Evolutionary conservation across 1,284 basidiomycete genomes (phyloP).

Genomic region (Trametes versicolor): DNA sequence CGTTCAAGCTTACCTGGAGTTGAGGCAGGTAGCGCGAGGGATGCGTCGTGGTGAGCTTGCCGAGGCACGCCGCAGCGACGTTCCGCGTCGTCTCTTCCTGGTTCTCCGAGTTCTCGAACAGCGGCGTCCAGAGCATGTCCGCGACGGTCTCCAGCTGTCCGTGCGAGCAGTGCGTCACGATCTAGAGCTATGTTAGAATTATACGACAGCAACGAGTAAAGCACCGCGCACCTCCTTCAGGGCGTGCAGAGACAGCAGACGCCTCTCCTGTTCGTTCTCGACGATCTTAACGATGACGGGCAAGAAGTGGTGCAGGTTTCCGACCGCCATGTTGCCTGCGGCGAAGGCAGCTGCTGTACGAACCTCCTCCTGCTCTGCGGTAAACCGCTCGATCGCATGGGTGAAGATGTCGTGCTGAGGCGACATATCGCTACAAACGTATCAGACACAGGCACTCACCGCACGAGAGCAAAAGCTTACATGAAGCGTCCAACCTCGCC

Average conservation of each 20-base stretch:
- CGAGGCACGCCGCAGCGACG: conserved; percentile 96
- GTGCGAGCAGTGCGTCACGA: conserved; percentile 90
- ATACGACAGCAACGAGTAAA: background rate
- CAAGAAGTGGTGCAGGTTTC: conserved; percentile 87
- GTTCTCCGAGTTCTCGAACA: conserved; percentile 87
- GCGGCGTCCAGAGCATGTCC: conserved; percentile 89
- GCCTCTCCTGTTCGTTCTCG: conserved; percentile 79
- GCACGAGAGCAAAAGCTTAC: conserved; percentile 54
- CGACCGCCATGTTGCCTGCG: conserved; percentile 95
- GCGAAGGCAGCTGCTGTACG: conserved; percentile 92
- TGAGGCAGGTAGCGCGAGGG: conserved; percentile 91
- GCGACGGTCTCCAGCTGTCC: conserved; percentile 87
- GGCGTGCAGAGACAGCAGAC: conserved; percentile 88
- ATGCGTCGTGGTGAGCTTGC: conserved; percentile 92
- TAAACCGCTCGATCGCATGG: conserved; percentile 78
- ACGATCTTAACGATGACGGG: conserved; percentile 88
- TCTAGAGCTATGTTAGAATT: conserved; percentile 54
- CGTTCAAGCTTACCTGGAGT: conserved; percentile 71
- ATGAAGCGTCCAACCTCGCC: conserved; percentile 91
- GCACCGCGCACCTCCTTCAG: conserved; percentile 80
- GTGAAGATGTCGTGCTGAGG: conserved; percentile 80
- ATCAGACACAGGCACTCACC: background rate
- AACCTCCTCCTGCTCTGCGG: conserved; percentile 83
- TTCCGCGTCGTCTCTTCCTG: conserved; percentile 93
- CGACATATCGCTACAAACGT: conserved; percentile 77